phyloP scores from a whole-genome alignment of 331 rosid species.

The Ulmus americana region DNA sequence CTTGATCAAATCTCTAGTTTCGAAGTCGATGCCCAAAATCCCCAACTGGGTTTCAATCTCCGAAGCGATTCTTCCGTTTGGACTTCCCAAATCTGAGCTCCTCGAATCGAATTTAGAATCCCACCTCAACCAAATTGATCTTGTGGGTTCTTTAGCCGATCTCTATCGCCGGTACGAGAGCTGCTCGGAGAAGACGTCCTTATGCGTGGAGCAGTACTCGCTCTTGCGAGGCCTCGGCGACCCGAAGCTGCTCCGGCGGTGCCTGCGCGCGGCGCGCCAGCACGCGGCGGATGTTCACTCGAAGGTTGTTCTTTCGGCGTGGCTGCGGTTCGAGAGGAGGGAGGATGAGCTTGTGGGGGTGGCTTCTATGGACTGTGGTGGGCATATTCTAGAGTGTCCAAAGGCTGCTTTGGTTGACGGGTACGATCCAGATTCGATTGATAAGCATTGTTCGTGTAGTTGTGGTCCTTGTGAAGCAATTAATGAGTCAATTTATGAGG shows the following conservation, averaged over 20 bases:
- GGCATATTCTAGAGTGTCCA: conserved; percentile 65
- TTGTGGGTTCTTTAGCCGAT: conserved; percentile 51
- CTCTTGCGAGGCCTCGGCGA: conserved; percentile 55
- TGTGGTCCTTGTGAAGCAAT: conserved; percentile 27
- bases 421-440: conserved; percentile 29
- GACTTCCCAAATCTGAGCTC: conserved; percentile 49
- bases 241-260: conserved; percentile 60
- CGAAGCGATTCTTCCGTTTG: conserved; percentile 41
- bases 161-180: conserved; percentile 43
- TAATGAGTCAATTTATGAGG: conserved; percentile 10
- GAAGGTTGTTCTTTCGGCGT: conserved; percentile 71
- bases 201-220: conserved; percentile 56
- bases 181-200: conserved; percentile 36
- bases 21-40: conserved; percentile 56
- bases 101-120: conserved; percentile 68
- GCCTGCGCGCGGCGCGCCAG: conserved; percentile 52
- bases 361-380: conserved; percentile 55
- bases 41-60: conserved; percentile 30
- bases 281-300: conserved; percentile 53
- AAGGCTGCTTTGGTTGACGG: conserved; percentile 56
- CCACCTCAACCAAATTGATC: conserved; percentile 50
- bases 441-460: conserved; percentile 46
- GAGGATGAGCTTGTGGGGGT: conserved; percentile 66
- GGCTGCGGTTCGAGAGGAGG: conserved; percentile 73
- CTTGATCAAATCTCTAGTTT: conserved; percentile 40